Conservation (phyloP, 352 stramenopile genomes). For the Phytophthora citrophthora region DNA sequence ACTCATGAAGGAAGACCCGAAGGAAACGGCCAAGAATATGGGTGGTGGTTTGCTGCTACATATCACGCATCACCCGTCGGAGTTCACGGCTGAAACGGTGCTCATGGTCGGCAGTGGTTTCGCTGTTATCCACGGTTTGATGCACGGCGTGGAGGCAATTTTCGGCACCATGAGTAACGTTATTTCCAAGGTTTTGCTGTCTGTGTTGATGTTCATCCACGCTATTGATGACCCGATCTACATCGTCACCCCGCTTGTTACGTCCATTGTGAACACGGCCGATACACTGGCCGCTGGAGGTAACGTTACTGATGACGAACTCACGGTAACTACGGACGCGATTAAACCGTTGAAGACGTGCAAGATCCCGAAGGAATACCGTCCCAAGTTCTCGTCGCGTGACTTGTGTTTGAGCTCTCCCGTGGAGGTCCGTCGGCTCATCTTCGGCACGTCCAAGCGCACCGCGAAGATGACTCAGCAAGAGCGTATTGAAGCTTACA, state of each 20-base stretch:
- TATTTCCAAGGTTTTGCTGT: conserved; percentile 21
- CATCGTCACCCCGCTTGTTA: conserved; percentile 18
- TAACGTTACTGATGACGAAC: not conserved
- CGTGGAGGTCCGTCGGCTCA: conserved; percentile 11
- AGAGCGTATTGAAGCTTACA: conserved; percentile 20
- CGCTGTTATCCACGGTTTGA: conserved; percentile 28
- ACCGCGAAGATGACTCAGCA: conserved; percentile 9
- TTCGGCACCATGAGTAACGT: conserved; percentile 31
- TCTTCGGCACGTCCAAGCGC: conserved; percentile 22
- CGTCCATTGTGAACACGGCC: conserved; percentile 19
- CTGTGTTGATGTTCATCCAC: conserved; percentile 36
- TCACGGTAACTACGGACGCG: conserved; percentile 1
- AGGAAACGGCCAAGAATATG: conserved; percentile 31
- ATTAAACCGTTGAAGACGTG: conserved; percentile 11
- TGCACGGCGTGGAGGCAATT: conserved; percentile 19
- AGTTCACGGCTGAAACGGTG: conserved; percentile 35
- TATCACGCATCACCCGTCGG: conserved; percentile 27
- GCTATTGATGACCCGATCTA: conserved; percentile 32
- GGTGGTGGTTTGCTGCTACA: conserved; percentile 29
- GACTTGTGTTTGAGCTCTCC: conserved; percentile 20
- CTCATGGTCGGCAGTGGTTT: conserved; percentile 22
- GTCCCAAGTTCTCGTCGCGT: conserved; percentile 14
- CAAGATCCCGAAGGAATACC: conserved; percentile 10
- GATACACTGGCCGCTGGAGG: not conserved
- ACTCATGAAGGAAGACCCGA: conserved; percentile 29